A percentile compares a stretch with the other conserved stretches of the same genome.
phyloP scores from a whole-genome alignment of 2,329 filamentous ascomycete species.

The Monilinia vaccinii-corymbosi region DNA sequence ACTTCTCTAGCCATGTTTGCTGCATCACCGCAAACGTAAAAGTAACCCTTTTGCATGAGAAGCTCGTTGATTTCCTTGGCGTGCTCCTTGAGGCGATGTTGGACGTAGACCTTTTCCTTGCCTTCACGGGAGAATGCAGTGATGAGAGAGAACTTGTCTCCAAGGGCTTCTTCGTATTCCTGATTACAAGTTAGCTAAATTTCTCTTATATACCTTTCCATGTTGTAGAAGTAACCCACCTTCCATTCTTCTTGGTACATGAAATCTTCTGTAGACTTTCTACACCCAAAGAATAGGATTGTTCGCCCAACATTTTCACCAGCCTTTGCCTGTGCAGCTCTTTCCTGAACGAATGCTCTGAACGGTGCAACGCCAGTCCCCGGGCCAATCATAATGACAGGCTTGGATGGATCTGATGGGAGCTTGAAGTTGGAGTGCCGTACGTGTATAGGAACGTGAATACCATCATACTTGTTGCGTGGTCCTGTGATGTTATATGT shows the following conservation, averaged over 20 bases:
- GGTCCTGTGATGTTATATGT: slow-evolving; percentile 83
- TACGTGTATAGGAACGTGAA: slow-evolving; percentile 90
- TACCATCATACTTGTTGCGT: slow-evolving; percentile 92
- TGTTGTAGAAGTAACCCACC: slow-evolving; percentile 45
- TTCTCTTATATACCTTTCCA: not conserved
- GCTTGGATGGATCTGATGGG: slow-evolving; percentile 87
- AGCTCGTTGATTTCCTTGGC: slow-evolving; percentile 81
- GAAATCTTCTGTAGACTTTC: slow-evolving; percentile 82
- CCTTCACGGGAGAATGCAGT: slow-evolving; percentile 92
- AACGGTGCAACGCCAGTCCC: slow-evolving; percentile 96
- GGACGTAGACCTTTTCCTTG: slow-evolving; percentile 88
- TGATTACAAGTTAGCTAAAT: slow-evolving; percentile 33
- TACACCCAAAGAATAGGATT: slow-evolving; percentile 90
- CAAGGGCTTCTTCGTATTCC: slow-evolving; percentile 75
- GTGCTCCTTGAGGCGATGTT: slow-evolving; percentile 80
- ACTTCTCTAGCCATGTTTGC: slow-evolving; percentile 95
- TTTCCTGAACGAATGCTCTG: slow-evolving; percentile 89
- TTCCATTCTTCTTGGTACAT: slow-evolving; percentile 88
- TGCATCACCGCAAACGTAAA: slow-evolving; percentile 97
- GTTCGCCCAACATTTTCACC: slow-evolving; percentile 81
- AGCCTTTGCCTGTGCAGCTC: slow-evolving; percentile 70
- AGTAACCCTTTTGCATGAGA: slow-evolving; percentile 77
- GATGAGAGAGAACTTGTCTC: slow-evolving; percentile 82
- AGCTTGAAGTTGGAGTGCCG: slow-evolving; percentile 99
- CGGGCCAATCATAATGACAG: slow-evolving; percentile 91